A percentile compares a stretch with the other conserved stretches of the same genome.
phyloP scores from a whole-genome alignment of 352 stramenopile genomes.

The Elongisporangium prolatum region DNA sequence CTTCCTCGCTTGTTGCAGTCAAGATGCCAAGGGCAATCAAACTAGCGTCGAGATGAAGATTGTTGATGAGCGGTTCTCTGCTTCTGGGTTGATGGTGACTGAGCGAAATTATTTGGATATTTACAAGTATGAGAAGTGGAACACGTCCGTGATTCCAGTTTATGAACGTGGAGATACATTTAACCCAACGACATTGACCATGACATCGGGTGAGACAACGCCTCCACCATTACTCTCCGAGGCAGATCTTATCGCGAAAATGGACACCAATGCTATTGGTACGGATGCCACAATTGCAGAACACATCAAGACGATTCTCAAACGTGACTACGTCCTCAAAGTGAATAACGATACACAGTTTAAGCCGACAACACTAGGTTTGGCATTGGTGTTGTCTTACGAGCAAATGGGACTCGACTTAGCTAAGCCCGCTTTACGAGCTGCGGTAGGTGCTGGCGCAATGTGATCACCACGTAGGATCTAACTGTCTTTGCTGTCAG shows the following conservation, averaged over 20 bases:
- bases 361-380: constrained; percentile 85
- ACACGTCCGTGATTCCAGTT: constrained; percentile 75
- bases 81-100: constrained; percentile 87
- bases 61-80: constrained; percentile 81
- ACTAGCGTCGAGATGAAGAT: constrained; percentile 90
- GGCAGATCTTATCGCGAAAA: constrained; percentile 91
- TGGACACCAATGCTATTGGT: constrained; percentile 94
- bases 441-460: constrained; percentile 41
- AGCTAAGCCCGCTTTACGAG: constrained; percentile 93
- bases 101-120: constrained; percentile 94
- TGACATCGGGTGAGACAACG: constrained; percentile 70
- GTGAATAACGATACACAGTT: constrained; percentile 93
- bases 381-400: constrained; percentile 91
- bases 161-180: constrained; percentile 80
- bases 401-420: constrained; percentile 94
- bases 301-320: constrained; percentile 99
- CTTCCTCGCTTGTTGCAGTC: constrained; percentile 98
- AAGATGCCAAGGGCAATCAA: constrained; percentile 89
- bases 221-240: constrained; percentile 90
- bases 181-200: constrained; percentile 54
- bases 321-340: constrained; percentile 96
- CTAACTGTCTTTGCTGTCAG: constrained; percentile 31
- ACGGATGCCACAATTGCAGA: constrained; percentile 96
- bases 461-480: too few relatives aligned
- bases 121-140: constrained; percentile 95